phyloP scores from a whole-genome alignment of 164 flowering plant genomes.

The Piper longum region DNA sequence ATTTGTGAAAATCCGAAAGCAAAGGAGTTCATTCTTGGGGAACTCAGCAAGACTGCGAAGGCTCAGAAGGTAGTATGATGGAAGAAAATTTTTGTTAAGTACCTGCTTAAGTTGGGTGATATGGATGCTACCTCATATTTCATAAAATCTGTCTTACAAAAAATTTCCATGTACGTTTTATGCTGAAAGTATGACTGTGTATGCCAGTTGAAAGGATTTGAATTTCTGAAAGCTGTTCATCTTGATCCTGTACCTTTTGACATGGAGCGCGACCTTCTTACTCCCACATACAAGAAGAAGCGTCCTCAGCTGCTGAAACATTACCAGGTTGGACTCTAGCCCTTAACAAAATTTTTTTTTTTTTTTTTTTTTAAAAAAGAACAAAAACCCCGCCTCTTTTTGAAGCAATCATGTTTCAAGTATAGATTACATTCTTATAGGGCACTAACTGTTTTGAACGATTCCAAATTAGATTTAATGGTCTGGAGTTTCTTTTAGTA shows the following conservation, averaged over 20 bases:
- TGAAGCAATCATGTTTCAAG: too few relatives aligned
- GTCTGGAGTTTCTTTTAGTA: too few relatives aligned
- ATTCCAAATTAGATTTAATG: too few relatives aligned
- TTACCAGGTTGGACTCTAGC: constrained; percentile 50
- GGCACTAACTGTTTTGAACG: too few relatives aligned
- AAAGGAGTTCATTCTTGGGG: constrained; percentile 60
- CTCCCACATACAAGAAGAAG: constrained; percentile 95
- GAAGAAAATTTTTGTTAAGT: background rate
- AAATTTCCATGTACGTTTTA: background rate
- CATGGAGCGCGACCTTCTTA: constrained; percentile 90
- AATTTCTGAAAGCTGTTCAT: constrained; percentile 68
- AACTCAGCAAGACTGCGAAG: constrained; percentile 68
- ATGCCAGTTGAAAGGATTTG: constrained; percentile 94
- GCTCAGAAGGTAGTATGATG: constrained; percentile 57
- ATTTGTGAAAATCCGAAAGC: constrained; percentile 68
- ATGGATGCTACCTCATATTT: background rate
- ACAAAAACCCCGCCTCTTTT: too few relatives aligned
- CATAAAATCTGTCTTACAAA: too few relatives aligned
- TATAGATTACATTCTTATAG: too few relatives aligned
- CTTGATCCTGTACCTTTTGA: constrained; percentile 88
- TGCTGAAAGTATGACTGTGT: background rate
- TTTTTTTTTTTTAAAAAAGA: too few relatives aligned
- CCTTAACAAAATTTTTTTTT: too few relatives aligned
- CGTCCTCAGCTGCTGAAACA: constrained; percentile 85
- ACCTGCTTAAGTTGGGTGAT: background rate